phyloP scores from a whole-genome alignment of 768 basidiomycete species.

The Leccinum pellstonianum region DNA sequence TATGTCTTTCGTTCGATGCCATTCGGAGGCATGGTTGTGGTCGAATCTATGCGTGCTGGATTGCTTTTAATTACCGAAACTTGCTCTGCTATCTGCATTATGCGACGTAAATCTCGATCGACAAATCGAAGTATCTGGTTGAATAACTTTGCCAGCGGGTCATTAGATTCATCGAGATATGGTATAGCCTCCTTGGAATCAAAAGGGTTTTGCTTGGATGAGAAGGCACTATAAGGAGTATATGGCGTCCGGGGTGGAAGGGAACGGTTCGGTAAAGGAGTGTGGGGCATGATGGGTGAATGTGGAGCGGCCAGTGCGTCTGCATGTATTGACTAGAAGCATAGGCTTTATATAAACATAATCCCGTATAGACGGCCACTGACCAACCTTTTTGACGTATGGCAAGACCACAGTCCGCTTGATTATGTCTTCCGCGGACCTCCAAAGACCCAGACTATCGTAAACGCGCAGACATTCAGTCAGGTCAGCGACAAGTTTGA shows the following conservation, averaged over 20 bases:
- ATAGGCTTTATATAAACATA: not conserved
- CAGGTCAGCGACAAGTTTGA: slow-evolving; percentile 62
- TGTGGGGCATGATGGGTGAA: slow-evolving; percentile 75
- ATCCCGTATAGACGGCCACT: slow-evolving; percentile 9
- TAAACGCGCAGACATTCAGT: slow-evolving; percentile 80
- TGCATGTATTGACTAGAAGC: slow-evolving; percentile 65
- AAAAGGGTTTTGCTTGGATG: slow-evolving; percentile 41
- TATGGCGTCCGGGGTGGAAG: slow-evolving; percentile 54
- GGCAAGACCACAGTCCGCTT: slow-evolving; percentile 65
- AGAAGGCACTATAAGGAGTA: slow-evolving; percentile 50
- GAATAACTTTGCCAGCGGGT: slow-evolving; percentile 73
- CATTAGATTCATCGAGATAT: slow-evolving; percentile 63
- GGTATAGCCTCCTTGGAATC: slow-evolving; percentile 36
- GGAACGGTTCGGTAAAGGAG: slow-evolving; percentile 52
- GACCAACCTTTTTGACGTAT: slow-evolving; percentile 79
- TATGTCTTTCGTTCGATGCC: slow-evolving; percentile 7
- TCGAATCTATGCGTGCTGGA: slow-evolving; percentile 23
- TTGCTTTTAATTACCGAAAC: slow-evolving; percentile 48
- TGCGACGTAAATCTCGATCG: slow-evolving; percentile 65
- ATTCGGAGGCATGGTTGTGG: not conserved
- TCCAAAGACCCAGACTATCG: slow-evolving; percentile 76
- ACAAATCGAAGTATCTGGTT: slow-evolving; percentile 81
- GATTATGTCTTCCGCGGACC: slow-evolving; percentile 86
- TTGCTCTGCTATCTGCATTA: slow-evolving; percentile 77
- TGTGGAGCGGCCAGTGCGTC: slow-evolving; percentile 66